A percentile compares a stretch with the other conserved stretches of the same genome.
Evolutionary conservation across 1,139 yeast genomes (phyloP).

Genomic region (Scheffersomyces illinoinensis): DNA sequence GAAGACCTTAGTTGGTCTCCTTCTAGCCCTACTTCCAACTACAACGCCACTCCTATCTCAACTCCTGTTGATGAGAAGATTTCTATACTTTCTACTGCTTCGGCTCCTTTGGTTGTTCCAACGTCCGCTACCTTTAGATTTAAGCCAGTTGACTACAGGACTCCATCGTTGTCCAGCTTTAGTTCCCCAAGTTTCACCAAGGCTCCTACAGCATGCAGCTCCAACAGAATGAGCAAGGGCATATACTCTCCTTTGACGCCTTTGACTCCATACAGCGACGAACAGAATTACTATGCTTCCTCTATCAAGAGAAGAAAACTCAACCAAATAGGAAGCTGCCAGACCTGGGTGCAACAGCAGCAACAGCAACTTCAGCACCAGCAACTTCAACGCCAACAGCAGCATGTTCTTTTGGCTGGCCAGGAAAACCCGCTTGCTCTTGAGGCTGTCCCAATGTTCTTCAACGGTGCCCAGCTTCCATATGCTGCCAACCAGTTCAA

Average conservation of each 20-base stretch:
- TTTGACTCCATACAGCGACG: slow-evolving; percentile 12
- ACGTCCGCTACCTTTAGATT: neutral
- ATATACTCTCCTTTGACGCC: slow-evolving; percentile 13
- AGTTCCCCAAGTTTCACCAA: neutral
- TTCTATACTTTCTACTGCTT: neutral
- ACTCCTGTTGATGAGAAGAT: slow-evolving; percentile 1
- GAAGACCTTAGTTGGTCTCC: neutral
- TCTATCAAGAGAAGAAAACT: slow-evolving; percentile 10
- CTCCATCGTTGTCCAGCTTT: neutral
- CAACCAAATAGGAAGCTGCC: slow-evolving; percentile 4
- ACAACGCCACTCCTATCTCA: slow-evolving; percentile 1
- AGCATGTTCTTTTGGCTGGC: neutral
- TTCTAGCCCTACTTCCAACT: neutral
- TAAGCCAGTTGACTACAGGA: neutral
- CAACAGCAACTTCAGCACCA: slow-evolving; percentile 5
- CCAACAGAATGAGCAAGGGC: neutral
- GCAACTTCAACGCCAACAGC: neutral
- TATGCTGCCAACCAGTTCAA: neutral
- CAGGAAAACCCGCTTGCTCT: neutral
- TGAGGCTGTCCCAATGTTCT: neutral
- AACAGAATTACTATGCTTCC: slow-evolving; percentile 7
- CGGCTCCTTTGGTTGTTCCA: neutral
- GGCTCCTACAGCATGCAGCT: neutral
- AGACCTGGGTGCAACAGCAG: slow-evolving; percentile 2
- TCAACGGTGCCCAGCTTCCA: neutral